Percentiles rank a stretch among this genome's conserved stretches.
Conservation (phyloP, 2,329 filamentous ascomycete species). For the Ceratocystis colombiana region DNA sequence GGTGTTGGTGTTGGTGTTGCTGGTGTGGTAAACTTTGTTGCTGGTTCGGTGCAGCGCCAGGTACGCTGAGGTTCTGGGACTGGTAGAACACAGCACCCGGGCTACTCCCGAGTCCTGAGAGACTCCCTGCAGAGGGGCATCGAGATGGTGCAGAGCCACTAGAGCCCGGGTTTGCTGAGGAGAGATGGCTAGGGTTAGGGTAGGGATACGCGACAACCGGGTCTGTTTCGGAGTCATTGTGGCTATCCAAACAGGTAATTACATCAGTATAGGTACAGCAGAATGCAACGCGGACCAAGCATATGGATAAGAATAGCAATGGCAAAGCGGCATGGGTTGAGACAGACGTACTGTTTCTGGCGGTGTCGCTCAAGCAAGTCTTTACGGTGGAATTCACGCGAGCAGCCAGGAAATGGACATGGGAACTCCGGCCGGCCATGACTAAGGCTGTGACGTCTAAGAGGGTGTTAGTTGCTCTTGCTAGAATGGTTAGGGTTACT, state of each 20-base stretch:
- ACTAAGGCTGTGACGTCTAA: slow-evolving; percentile 51
- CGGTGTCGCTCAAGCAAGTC: slow-evolving; percentile 51
- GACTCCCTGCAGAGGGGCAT: no score
- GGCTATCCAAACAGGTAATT: not conserved
- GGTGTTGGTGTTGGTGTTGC: no score
- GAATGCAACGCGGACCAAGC: not conserved
- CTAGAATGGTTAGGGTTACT: not conserved
- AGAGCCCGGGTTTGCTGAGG: no score
- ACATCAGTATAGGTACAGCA: not conserved
- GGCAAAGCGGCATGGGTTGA: slow-evolving; percentile 13
- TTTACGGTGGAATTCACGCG: slow-evolving; percentile 47
- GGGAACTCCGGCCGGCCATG: slow-evolving; percentile 45
- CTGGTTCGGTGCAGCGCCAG: not conserved
- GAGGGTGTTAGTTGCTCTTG: not conserved
- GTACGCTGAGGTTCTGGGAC: not conserved
- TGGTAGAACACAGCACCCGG: not conserved
- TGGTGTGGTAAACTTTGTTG: not conserved
- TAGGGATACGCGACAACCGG: not conserved
- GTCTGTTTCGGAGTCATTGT: slow-evolving; percentile 9
- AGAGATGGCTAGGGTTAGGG: not conserved
- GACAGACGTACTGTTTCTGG: slow-evolving; percentile 33
- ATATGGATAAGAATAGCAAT: not conserved
- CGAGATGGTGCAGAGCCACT: no score
- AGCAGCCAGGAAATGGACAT: slow-evolving; percentile 46
- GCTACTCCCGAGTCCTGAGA: no score